Percentiles rank a stretch among this genome's conserved stretches.
These are phyloP conservation scores for Synchytrium microbalum DNA, from an alignment of 371 early-diverging fungal species.

Conservation along the genomic window DNA sequence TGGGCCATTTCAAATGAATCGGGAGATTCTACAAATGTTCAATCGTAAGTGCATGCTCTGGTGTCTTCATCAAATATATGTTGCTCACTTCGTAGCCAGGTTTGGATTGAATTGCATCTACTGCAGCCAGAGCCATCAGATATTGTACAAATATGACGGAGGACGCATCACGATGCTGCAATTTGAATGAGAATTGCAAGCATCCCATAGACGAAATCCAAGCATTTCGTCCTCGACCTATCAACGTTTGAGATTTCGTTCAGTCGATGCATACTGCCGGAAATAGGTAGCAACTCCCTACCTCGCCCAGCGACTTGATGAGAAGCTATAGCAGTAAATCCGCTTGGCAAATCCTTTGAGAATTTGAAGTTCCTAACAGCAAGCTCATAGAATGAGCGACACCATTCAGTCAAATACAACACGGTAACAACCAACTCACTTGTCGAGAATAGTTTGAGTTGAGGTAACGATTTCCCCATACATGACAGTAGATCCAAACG, in stretches of 20 bases:
- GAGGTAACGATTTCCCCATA: conserved; percentile 71
- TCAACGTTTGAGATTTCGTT: too few relatives aligned
- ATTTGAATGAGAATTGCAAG: conserved; percentile 71
- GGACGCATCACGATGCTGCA: conserved; percentile 53
- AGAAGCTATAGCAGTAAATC: conserved; percentile 68
- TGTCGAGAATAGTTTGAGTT: conserved; percentile 86
- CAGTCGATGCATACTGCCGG: too few relatives aligned
- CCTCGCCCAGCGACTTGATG: conserved; percentile 73
- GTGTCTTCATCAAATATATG: background rate
- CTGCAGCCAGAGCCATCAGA: conserved; percentile 71
- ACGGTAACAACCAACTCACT: conserved; percentile 32
- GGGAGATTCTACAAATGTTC: conserved; percentile 43
- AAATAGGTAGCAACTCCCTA: conserved; percentile 16
- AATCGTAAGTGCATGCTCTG: background rate
- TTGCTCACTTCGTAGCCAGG: conserved; percentile 58
- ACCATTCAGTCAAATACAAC: background rate
- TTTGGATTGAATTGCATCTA: conserved; percentile 57
- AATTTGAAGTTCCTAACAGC: conserved; percentile 47
- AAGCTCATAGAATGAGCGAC: background rate
- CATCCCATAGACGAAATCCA: conserved; percentile 92
- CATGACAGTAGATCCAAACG: conserved; percentile 63
- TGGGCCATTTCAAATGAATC: conserved; percentile 91
- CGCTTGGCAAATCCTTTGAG: conserved; percentile 56
- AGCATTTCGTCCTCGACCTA: conserved; percentile 77
- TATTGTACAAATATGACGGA: conserved; percentile 86